Conservation (phyloP, 768 basidiomycete genomes). For the Trametopsis cervina region DNA sequence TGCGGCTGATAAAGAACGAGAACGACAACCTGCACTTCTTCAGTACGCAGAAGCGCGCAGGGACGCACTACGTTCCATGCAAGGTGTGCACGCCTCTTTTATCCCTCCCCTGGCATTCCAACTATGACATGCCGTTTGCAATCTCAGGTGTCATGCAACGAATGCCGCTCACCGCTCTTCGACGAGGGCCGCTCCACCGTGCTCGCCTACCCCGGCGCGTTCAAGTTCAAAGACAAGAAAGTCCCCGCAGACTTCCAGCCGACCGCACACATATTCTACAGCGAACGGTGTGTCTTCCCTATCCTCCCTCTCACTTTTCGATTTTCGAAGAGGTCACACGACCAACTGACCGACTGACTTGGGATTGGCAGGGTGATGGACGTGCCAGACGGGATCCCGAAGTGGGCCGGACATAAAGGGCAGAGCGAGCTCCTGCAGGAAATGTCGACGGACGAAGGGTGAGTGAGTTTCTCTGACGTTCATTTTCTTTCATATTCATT, state of each 20-base stretch:
- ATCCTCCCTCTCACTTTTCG: neutral
- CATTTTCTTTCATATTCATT: neutral
- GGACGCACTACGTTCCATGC: conserved; percentile 24
- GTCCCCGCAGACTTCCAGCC: conserved; percentile 24
- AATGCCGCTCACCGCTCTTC: conserved; percentile 26
- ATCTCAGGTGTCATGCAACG: conserved; percentile 21
- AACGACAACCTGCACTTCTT: conserved; percentile 26
- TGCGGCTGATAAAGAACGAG: conserved; percentile 23
- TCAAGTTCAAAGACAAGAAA: conserved; percentile 22
- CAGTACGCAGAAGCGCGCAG: conserved; percentile 19
- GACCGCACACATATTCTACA: conserved; percentile 25
- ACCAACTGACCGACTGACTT: no score
- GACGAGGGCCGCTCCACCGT: conserved; percentile 28
- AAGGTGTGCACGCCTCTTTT: conserved; percentile 17
- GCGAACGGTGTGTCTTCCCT: conserved; percentile 14
- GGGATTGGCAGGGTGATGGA: conserved; percentile 25
- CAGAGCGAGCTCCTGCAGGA: conserved; percentile 21
- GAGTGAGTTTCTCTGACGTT: neutral
- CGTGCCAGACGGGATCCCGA: conserved; percentile 24
- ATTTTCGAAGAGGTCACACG: neutral
- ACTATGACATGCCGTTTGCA: neutral
- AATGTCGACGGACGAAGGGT: conserved; percentile 20
- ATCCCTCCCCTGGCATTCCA: neutral
- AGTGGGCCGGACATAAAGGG: conserved; percentile 26
- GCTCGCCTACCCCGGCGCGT: conserved; percentile 24